Conservation (phyloP, 179 eudicot species). For the Beta lomatogona region DNA sequence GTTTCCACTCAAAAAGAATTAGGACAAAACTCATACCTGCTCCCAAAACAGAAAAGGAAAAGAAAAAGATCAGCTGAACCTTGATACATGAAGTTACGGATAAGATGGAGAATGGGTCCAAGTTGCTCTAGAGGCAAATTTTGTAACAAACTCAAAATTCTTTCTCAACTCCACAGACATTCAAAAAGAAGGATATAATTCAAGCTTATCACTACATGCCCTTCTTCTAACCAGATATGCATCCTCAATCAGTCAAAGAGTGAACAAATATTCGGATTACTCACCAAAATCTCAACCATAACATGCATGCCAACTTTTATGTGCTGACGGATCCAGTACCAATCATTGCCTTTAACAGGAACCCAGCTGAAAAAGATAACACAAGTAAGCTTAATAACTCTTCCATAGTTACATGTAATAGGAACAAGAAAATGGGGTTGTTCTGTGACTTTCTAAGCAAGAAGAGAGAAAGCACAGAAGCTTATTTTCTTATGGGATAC, state of each 20-base stretch:
- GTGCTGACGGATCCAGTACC: conserved; percentile 99
- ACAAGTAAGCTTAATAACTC: conserved; percentile 2
- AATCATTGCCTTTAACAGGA: conserved; percentile 90
- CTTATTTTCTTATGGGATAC: background rate
- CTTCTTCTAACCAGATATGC: background rate
- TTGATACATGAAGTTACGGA: background rate
- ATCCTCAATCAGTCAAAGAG: background rate
- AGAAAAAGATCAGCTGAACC: background rate
- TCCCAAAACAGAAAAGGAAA: background rate
- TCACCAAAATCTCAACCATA: conserved; percentile 88
- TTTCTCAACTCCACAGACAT: background rate
- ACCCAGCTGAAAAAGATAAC: conserved; percentile 75
- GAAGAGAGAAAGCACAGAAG: background rate
- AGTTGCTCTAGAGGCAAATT: background rate
- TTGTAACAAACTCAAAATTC: background rate
- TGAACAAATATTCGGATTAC: conserved; percentile 28
- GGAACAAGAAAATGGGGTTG: background rate
- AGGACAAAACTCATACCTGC: background rate
- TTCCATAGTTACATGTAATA: background rate
- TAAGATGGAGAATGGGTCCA: background rate
- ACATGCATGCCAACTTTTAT: conserved; percentile 96
- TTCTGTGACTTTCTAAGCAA: background rate
- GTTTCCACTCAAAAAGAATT: background rate
- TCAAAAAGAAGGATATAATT: background rate
- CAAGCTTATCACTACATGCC: background rate